These are phyloP conservation scores for Lanmaoa pseudosensibilis DNA, from an alignment of 768 basidiomycete species.

Conservation along the genomic window DNA sequence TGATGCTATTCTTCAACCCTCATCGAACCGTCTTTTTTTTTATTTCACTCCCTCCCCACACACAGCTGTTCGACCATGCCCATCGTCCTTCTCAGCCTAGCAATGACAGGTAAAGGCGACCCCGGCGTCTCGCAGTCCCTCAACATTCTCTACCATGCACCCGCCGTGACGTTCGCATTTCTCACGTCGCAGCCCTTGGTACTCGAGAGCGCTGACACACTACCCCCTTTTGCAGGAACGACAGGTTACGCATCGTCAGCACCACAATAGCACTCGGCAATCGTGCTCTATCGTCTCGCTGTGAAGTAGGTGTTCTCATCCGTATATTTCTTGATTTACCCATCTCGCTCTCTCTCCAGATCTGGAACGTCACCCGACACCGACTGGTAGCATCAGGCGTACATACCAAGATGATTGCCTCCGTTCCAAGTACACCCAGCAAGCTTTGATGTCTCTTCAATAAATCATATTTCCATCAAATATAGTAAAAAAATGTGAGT, in stretches of 20 bases:
- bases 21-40: background rate
- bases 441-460: background rate
- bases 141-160: conserved; percentile 55
- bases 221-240: conserved; percentile 39
- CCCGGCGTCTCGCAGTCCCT: conserved; percentile 50
- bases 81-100: conserved; percentile 35
- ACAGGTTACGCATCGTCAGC: conserved; percentile 50
- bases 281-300: conserved; percentile 47
- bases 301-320: conserved; percentile 40
- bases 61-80: conserved; percentile 52
- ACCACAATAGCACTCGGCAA: conserved; percentile 51
- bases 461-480: conserved; percentile 15
- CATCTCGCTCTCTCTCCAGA: conserved; percentile 33
- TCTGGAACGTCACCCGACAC: conserved; percentile 55
- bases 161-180: conserved; percentile 43
- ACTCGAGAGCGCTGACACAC: background rate
- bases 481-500: conserved; percentile 7
- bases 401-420: conserved; percentile 36
- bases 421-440: too few species aligned
- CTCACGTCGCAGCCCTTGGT: background rate
- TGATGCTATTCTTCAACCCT: background rate
- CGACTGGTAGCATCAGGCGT: conserved; percentile 55
- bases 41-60: too few species aligned
- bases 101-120: conserved; percentile 30
- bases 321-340: background rate